These are phyloP conservation scores for Solanum chacoense DNA, from an alignment of 305 asterid genomes.

Conservation along the genomic window DNA sequence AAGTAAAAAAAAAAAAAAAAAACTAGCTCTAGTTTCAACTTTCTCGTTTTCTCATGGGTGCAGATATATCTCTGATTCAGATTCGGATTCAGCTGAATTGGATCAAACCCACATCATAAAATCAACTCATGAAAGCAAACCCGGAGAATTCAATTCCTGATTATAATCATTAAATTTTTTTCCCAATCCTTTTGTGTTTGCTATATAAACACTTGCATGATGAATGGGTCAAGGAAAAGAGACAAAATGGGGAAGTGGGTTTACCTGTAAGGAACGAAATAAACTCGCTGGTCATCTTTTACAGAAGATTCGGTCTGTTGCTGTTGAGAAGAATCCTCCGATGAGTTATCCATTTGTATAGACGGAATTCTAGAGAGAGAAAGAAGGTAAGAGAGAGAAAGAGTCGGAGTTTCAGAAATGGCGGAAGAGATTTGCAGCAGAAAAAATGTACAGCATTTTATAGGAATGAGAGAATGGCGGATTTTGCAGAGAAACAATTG, in stretches of 20 bases:
- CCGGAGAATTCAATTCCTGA: neutral
- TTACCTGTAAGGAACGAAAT: constrained; percentile 84
- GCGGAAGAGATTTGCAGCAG: constrained; percentile 54
- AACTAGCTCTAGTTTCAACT: neutral
- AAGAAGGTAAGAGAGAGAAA: constrained; percentile 22
- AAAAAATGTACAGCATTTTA: constrained; percentile 29
- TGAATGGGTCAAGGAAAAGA: neutral
- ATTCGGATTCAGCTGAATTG: neutral
- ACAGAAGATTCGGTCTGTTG: constrained; percentile 23
- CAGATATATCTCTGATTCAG: neutral
- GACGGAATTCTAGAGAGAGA: constrained; percentile 10
- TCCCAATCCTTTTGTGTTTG: neutral
- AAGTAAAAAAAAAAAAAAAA: neutral
- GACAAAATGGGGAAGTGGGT: neutral
- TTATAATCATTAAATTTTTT: neutral
- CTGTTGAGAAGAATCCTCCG: constrained; percentile 27
- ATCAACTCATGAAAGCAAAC: neutral
- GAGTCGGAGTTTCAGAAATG: constrained; percentile 49
- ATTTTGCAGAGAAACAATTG: constrained; percentile 48
- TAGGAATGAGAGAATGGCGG: constrained; percentile 17
- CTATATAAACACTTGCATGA: neutral
- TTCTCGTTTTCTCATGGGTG: neutral
- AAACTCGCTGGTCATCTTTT: constrained; percentile 65
- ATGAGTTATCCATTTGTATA: constrained; percentile 15
- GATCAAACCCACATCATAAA: neutral